Percentiles rank a stretch among this genome's conserved stretches.
Evolutionary conservation across 441 rosid genomes (phyloP).

Genomic region (Syzygium syzygioides): DNA sequence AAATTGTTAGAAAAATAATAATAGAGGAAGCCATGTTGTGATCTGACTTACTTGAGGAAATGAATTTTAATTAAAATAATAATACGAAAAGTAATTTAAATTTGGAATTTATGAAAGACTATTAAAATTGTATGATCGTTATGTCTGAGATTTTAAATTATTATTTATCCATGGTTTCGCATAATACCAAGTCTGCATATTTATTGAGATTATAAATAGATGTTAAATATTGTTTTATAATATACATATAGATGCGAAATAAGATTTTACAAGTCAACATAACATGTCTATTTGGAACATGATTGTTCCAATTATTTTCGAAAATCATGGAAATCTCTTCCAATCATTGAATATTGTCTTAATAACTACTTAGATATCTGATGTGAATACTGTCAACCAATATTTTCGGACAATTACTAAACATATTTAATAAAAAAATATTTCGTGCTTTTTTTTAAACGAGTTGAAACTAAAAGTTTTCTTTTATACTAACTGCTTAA

Average conservation of each 20-base stretch:
- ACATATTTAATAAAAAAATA: not conserved
- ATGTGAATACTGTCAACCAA: too few species aligned
- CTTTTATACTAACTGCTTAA: not conserved
- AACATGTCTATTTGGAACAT: not conserved
- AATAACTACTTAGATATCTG: not conserved
- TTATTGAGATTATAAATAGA: not conserved
- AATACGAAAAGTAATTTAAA: not conserved
- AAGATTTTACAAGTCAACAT: not conserved
- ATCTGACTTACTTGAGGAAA: not conserved
- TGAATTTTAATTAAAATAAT: not conserved
- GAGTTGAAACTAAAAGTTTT: not conserved
- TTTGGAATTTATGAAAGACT: not conserved
- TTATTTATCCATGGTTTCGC: not conserved
- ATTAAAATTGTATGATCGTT: not conserved
- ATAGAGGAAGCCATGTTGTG: not conserved
- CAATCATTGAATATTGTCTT: not conserved
- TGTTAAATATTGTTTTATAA: not conserved
- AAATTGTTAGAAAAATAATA: not conserved
- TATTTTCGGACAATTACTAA: not conserved
- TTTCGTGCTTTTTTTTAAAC: not conserved
- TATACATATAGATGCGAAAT: not conserved
- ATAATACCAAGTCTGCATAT: not conserved
- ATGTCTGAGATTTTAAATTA: not conserved
- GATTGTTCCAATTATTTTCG: not conserved
- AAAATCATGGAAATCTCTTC: not conserved